These are phyloP conservation scores for Combretum micranthum DNA, from an alignment of 345 rosid species.

Conservation along the genomic window DNA sequence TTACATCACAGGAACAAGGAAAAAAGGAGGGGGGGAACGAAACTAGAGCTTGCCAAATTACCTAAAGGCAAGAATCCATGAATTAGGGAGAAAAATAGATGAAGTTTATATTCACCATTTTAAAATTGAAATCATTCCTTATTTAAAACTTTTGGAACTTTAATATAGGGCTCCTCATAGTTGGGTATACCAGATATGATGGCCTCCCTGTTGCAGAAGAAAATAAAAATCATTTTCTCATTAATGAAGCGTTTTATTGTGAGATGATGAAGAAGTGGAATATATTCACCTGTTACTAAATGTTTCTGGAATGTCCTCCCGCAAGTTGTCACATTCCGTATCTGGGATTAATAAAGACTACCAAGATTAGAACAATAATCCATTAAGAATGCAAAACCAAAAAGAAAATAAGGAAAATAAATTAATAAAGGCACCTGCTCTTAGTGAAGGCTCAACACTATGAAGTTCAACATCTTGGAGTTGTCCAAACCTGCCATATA, in stretches of 20 bases:
- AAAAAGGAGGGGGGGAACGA: no score
- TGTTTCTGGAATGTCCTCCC: conserved; percentile 61
- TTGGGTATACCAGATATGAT: conserved; percentile 55
- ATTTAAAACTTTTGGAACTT: conserved; percentile 69
- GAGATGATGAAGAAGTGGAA: neutral
- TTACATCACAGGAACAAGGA: no score
- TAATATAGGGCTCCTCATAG: conserved; percentile 57
- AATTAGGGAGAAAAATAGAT: no score
- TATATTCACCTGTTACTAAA: conserved; percentile 51
- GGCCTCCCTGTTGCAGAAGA: conserved; percentile 38
- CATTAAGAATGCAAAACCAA: neutral
- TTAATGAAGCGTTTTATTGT: neutral
- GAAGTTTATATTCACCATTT: no score
- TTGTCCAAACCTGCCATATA: conserved; percentile 71
- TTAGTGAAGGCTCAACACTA: conserved; percentile 63
- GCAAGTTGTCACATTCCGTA: conserved; percentile 53
- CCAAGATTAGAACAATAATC: neutral
- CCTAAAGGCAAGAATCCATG: no score
- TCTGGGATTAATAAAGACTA: conserved; percentile 31
- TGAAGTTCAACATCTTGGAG: conserved; percentile 78
- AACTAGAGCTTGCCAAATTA: no score
- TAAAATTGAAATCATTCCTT: conserved; percentile 31
- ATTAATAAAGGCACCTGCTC: conserved; percentile 55
- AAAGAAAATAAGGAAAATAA: neutral
- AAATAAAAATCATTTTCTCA: conserved; percentile 1